Percentiles rank a stretch among this genome's conserved stretches.
These are phyloP conservation scores for Erythrobasidium hasegawianum DNA, from an alignment of 1,284 basidiomycete species.

Conservation along the genomic window DNA sequence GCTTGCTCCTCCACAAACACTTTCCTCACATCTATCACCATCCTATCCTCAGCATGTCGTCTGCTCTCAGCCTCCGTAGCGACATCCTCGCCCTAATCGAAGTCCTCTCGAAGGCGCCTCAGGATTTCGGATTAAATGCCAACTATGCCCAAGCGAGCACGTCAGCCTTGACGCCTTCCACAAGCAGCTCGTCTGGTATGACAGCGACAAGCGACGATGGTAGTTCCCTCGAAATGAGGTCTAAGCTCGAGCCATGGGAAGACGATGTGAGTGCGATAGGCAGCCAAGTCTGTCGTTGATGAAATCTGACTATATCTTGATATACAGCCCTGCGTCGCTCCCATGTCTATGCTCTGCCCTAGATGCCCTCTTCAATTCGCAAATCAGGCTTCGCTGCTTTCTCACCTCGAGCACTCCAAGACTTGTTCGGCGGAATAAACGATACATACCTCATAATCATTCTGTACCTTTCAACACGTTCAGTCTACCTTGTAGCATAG, in stretches of 20 bases:
- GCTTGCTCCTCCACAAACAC: too few species aligned
- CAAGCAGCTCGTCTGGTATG: too few species aligned
- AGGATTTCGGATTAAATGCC: constrained; percentile 14
- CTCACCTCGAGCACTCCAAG: not conserved
- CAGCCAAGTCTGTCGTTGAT: too few species aligned
- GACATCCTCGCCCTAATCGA: constrained; percentile 17
- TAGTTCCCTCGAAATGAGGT: too few species aligned
- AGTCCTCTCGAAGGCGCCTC: constrained; percentile 1
- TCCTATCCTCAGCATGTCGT: too few species aligned
- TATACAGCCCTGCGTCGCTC: constrained; percentile 19
- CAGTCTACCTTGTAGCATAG: not conserved
- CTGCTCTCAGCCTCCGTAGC: not conserved
- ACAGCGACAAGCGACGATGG: too few species aligned
- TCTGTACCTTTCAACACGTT: too few species aligned
- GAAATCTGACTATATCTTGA: not conserved
- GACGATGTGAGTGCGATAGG: constrained; percentile 6
- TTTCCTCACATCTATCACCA: too few species aligned
- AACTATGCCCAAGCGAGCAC: too few species aligned
- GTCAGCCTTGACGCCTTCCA: too few species aligned
- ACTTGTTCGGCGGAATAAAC: not conserved
- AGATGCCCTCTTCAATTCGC: not conserved
- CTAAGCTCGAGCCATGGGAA: constrained; percentile 3
- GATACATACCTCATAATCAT: not conserved
- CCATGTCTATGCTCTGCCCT: constrained; percentile 10
- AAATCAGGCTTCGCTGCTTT: not conserved